These are phyloP conservation scores for Tritrichomonas foetus DNA, from an alignment of 208 protist genomes.

Conservation along the genomic window DNA sequence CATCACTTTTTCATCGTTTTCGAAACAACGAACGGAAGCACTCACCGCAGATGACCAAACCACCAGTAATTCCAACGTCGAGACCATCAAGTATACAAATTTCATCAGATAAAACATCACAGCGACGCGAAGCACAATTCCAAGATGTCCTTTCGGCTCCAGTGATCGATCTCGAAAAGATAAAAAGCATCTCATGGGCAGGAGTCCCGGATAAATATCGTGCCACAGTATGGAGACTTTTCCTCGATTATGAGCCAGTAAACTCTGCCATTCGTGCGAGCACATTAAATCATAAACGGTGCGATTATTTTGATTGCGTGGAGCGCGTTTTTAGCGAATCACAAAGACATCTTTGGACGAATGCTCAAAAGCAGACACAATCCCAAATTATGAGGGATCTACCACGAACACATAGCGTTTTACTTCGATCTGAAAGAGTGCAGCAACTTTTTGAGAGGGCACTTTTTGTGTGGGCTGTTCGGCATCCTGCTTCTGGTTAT, in stretches of 20 bases:
- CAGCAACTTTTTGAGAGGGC: conserved; percentile 66
- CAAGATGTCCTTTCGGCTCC: too few relatives aligned
- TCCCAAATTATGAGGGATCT: neutral
- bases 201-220: conserved; percentile 42
- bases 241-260: conserved; percentile 37
- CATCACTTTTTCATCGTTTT: too few relatives aligned
- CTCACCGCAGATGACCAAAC: too few relatives aligned
- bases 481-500: conserved; percentile 79
- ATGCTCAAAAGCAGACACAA: neutral
- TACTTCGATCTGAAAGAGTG: neutral
- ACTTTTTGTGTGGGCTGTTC: conserved; percentile 77
- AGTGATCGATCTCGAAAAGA: neutral
- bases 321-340: neutral
- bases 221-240: conserved; percentile 39
- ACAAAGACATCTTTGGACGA: neutral
- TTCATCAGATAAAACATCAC: too few relatives aligned
- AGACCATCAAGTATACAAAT: too few relatives aligned
- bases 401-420: neutral
- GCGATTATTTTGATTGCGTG: neutral
- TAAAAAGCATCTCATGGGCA: neutral
- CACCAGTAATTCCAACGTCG: too few relatives aligned
- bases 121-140: too few relatives aligned
- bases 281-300: neutral
- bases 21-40: too few relatives aligned
- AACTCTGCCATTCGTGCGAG: neutral